These are phyloP conservation scores for Hydnum rufescens DNA, from an alignment of 768 basidiomycete genomes.

Conservation along the genomic window DNA sequence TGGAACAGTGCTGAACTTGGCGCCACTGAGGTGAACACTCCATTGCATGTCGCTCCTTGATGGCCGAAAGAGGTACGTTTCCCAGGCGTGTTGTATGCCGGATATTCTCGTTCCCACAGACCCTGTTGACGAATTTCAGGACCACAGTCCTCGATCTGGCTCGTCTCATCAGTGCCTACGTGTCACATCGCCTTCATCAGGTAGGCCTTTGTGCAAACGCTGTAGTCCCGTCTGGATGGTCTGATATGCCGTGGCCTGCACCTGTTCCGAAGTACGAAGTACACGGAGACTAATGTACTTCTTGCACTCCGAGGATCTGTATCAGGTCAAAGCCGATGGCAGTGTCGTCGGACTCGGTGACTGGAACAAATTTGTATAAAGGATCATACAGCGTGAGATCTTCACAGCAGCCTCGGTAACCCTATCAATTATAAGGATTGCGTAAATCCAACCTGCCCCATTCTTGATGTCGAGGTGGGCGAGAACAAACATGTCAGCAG, in stretches of 20 bases:
- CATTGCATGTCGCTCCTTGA: slow-evolving; percentile 43
- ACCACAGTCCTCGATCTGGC: slow-evolving; percentile 63
- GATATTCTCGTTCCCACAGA: neutral
- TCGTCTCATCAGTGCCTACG: slow-evolving; percentile 51
- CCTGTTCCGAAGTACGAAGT: slow-evolving; percentile 45
- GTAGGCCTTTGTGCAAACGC: slow-evolving; percentile 33
- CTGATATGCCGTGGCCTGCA: slow-evolving; percentile 24
- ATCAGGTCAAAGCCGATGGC: slow-evolving; percentile 25
- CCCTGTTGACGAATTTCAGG: neutral
- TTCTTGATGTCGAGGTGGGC: too few relatives aligned
- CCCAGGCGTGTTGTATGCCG: slow-evolving; percentile 29
- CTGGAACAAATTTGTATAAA: slow-evolving; percentile 39
- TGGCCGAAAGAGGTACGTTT: slow-evolving; percentile 60
- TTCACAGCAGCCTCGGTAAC: too few relatives aligned
- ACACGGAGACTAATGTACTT: slow-evolving; percentile 68
- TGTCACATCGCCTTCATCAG: slow-evolving; percentile 25
- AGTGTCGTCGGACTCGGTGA: slow-evolving; percentile 21
- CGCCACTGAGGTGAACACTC: slow-evolving; percentile 34
- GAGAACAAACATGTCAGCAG: too few relatives aligned
- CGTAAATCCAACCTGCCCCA: too few relatives aligned
- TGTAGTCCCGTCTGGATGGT: slow-evolving; percentile 55
- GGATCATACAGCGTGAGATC: too few relatives aligned
- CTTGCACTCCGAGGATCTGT: slow-evolving; percentile 60
- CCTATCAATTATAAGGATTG: too few relatives aligned
- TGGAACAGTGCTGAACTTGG: slow-evolving; percentile 20